Percentiles rank a stretch among this genome's conserved stretches.
Conservation (phyloP, 75 land plant species). For the Azolla pinnata region DNA sequence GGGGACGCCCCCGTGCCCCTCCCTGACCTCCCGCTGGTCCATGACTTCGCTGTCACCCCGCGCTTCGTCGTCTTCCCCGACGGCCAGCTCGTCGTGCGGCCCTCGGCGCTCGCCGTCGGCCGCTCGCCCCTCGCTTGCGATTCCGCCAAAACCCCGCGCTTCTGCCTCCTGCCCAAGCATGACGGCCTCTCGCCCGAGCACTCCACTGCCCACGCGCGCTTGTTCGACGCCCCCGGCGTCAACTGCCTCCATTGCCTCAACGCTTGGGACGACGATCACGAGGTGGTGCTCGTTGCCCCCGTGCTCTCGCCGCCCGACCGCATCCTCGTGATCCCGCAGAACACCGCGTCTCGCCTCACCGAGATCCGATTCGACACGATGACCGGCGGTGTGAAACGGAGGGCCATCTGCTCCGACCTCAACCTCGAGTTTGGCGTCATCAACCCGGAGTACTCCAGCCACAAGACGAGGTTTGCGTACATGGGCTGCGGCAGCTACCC, state of each 20-base stretch:
- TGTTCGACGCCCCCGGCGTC: conserved; percentile 65
- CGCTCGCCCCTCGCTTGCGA: conserved; percentile 35
- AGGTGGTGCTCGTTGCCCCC: conserved; percentile 51
- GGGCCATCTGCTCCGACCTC: conserved; percentile 19
- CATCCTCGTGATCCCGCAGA: conserved; percentile 23
- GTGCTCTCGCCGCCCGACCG: conserved; percentile 35
- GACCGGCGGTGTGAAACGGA: conserved; percentile 32
- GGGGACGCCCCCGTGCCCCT: conserved; percentile 42
- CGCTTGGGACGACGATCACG: conserved; percentile 74
- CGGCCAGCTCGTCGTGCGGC: conserved; percentile 40
- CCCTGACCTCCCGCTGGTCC: conserved; percentile 29
- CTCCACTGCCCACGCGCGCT: conserved; percentile 22
- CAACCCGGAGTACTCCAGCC: conserved; percentile 36
- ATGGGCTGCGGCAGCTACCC: conserved; percentile 50
- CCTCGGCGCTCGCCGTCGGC: conserved; percentile 25
- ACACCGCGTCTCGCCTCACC: neutral
- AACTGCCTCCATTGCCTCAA: conserved; percentile 57
- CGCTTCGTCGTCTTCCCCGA: conserved; percentile 46
- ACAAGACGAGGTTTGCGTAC: conserved; percentile 44
- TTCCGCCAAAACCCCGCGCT: conserved; percentile 37
- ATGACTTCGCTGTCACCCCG: conserved; percentile 56
- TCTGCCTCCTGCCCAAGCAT: conserved; percentile 46
- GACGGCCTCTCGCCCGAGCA: conserved; percentile 39
- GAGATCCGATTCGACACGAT: conserved; percentile 38
- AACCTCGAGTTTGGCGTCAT: conserved; percentile 57